These are phyloP conservation scores for Domatiomyces globalis DNA, from an alignment of 2,329 filamentous ascomycete species.

Conservation along the genomic window DNA sequence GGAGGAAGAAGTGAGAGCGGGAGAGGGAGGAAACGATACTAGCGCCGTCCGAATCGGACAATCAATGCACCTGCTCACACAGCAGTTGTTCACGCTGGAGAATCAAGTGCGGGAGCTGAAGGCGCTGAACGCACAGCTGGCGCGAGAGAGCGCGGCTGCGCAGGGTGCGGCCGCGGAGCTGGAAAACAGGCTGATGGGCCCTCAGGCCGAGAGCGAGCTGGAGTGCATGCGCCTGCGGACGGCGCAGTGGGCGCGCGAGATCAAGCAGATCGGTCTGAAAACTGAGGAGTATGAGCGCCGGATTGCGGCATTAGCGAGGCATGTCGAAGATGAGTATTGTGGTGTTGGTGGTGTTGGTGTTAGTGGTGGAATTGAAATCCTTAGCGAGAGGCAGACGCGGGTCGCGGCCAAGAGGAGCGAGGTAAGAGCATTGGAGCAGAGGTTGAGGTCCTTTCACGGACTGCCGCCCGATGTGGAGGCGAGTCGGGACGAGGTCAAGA, in stretches of 20 bases:
- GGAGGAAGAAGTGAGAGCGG: too few relatives aligned
- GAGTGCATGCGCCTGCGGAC: constrained; percentile 29
- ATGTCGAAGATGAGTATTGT: constrained; percentile 7
- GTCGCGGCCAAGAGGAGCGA: constrained; percentile 44
- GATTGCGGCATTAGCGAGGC: constrained; percentile 29
- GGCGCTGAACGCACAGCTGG: constrained; percentile 41
- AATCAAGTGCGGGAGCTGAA: constrained; percentile 44
- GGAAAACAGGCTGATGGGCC: constrained; percentile 20
- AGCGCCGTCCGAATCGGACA: not conserved
- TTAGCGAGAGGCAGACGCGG: constrained; percentile 38
- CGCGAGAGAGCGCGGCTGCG: constrained; percentile 22
- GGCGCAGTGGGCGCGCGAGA: constrained; percentile 56
- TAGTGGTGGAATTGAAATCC: constrained; percentile 15
- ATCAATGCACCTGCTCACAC: constrained; percentile 42
- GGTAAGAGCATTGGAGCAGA: constrained; percentile 39
- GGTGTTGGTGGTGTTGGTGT: not conserved
- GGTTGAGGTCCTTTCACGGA: constrained; percentile 53
- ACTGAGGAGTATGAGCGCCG: constrained; percentile 53
- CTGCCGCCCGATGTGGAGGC: constrained; percentile 56
- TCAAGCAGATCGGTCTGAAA: constrained; percentile 52
- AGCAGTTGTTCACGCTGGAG: constrained; percentile 36
- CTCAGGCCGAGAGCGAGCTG: constrained; percentile 15
- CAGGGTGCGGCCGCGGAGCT: constrained; percentile 27
- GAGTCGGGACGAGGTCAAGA: constrained; percentile 57
- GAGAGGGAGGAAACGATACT: too few relatives aligned